Conservation (phyloP, 768 basidiomycete genomes). For the Terana coerulea region DNA sequence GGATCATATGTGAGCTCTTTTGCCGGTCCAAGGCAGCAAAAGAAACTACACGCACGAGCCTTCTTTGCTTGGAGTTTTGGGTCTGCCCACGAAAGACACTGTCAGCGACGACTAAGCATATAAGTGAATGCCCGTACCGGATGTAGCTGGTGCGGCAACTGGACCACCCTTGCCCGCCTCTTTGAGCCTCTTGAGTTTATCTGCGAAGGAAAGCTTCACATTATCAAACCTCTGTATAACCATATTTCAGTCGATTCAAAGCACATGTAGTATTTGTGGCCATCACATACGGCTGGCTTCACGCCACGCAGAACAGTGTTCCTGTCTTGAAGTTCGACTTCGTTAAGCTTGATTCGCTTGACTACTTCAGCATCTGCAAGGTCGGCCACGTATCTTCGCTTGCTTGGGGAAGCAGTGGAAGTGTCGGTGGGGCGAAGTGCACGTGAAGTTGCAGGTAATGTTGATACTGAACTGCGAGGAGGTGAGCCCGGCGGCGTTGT, state of each 20-base stretch:
- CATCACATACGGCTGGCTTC: conserved; percentile 70
- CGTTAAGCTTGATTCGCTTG: conserved; percentile 74
- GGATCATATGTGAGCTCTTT: background rate
- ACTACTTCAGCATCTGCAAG: conserved; percentile 76
- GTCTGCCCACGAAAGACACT: no score
- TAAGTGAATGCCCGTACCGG: conserved; percentile 31
- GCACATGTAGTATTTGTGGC: background rate
- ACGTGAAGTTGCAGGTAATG: conserved; percentile 19
- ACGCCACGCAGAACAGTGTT: conserved; percentile 79
- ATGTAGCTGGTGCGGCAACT: conserved; percentile 32
- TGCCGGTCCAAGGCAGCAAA: background rate
- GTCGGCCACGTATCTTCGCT: conserved; percentile 79
- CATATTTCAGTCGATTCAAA: no score
- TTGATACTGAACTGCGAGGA: conserved; percentile 20
- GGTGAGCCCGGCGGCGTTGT: conserved; percentile 63
- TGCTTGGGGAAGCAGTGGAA: conserved; percentile 45
- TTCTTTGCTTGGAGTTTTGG: conserved; percentile 64
- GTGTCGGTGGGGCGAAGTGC: conserved; percentile 19
- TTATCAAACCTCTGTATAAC: conserved; percentile 80
- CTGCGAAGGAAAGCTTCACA: conserved; percentile 60
- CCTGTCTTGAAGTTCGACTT: conserved; percentile 79
- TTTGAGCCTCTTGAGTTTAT: conserved; percentile 76
- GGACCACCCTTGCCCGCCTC: conserved; percentile 57
- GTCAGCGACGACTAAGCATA: no score
- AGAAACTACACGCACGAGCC: conserved; percentile 47